These are phyloP conservation scores for Collybia sp. DNA, from an alignment of 768 basidiomycete species.

Conservation along the genomic window DNA sequence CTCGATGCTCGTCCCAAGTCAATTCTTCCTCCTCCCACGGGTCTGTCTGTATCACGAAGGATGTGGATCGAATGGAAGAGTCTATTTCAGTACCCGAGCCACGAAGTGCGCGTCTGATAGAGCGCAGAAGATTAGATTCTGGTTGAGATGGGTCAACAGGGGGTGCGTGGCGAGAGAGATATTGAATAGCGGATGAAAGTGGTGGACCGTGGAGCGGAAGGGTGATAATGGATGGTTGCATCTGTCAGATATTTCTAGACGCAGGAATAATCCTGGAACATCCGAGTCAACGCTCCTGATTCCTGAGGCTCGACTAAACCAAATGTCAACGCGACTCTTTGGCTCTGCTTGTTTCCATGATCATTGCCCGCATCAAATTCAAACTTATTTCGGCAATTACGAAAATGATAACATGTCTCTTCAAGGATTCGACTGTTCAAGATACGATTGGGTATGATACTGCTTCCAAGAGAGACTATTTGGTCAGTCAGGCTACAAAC, in stretches of 20 bases:
- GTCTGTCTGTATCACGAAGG: constrained; percentile 33
- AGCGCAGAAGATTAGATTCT: constrained; percentile 42
- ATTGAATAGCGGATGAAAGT: constrained; percentile 38
- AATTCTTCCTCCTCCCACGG: constrained; percentile 57
- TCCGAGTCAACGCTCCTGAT: no score
- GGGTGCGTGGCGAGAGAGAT: constrained; percentile 25
- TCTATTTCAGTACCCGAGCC: constrained; percentile 42
- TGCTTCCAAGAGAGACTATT: no score
- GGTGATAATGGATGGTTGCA: constrained; percentile 17
- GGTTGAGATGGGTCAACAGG: constrained; percentile 9
- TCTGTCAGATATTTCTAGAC: neutral
- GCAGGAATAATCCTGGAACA: neutral
- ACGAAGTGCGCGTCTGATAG: constrained; percentile 57
- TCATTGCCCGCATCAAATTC: neutral
- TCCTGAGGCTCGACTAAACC: no score
- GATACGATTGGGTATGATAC: no score
- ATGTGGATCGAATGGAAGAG: constrained; percentile 35
- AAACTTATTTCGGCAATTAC: neutral
- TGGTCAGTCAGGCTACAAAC: no score
- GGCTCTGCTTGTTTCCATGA: no score
- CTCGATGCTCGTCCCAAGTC: constrained; percentile 62
- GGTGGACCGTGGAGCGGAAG: constrained; percentile 38
- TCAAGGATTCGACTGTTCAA: no score
- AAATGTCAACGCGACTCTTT: neutral
- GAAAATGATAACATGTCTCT: neutral